phyloP scores from a whole-genome alignment of 2,329 filamentous ascomycete genomes.

The Pleomassaria siparia region DNA sequence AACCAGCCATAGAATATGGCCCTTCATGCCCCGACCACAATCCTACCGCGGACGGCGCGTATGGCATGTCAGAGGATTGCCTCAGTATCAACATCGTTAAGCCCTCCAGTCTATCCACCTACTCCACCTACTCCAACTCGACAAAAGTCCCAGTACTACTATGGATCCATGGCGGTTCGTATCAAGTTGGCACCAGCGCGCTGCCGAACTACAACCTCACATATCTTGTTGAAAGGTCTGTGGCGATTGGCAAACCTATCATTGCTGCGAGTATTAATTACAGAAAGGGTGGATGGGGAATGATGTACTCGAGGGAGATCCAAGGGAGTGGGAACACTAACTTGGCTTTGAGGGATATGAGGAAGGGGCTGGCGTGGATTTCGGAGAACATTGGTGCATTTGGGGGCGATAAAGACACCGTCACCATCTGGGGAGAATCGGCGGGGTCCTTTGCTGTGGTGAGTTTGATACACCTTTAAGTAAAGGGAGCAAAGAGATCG shows the following conservation, averaged over 20 bases:
- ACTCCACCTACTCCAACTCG: conserved; percentile 37
- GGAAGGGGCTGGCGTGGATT: conserved; percentile 50
- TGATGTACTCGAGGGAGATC: conserved; percentile 57
- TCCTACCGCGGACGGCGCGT: conserved; percentile 26
- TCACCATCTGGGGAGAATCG: conserved; percentile 51
- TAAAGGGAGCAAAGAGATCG: too few relatives aligned
- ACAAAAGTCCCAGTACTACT: conserved; percentile 56
- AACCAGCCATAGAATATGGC: conserved; percentile 46
- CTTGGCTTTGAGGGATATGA: conserved; percentile 44
- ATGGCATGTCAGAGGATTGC: conserved; percentile 58
- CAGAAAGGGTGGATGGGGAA: conserved; percentile 68
- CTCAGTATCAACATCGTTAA: conserved; percentile 64
- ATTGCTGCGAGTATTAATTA: conserved; percentile 43
- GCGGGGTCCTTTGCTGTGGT: conserved; percentile 46
- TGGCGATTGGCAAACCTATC: conserved; percentile 41
- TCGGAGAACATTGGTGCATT: conserved; percentile 48
- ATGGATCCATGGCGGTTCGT: conserved; percentile 60
- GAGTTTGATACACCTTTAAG: background rate
- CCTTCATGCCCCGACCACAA: conserved; percentile 43
- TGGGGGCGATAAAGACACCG: conserved; percentile 44
- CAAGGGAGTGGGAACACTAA: conserved; percentile 51
- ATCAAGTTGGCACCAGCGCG: conserved; percentile 47
- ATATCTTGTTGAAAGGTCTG: conserved; percentile 55
- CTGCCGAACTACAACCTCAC: conserved; percentile 63
- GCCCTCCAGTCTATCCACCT: conserved; percentile 47